Evolutionary conservation across 495 filamentous ascomycete genomes (phyloP), one percentile per base, ranked within the genome.

Genomic region (Mycothermus thermophilus): DNA sequence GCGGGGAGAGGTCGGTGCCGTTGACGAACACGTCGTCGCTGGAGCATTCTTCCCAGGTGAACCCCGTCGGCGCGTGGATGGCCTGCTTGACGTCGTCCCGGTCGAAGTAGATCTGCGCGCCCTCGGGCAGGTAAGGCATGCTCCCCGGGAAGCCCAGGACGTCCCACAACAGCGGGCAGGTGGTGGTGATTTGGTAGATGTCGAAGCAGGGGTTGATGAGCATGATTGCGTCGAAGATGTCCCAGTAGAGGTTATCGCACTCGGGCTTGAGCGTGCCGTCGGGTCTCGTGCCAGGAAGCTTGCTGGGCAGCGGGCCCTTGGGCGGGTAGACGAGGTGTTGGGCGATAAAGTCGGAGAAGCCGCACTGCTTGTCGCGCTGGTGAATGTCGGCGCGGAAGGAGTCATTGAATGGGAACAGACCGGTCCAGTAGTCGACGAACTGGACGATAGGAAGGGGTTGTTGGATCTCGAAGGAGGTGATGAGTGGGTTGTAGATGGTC

Each of bases 191-290:
- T 37, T 83, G 74, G 56, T 87, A 88, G 29, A 79, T 60, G 60
- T 83, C 74, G 62, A 81, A 90, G 62, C 83, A 88, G 0, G 83
- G 83, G 59, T 88, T 90, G 19, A 79, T 55, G 19, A 59, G 38
- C 15, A 60, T 47, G 12, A 64, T 67, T 17, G 77, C 81, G 11
- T 59, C 50, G 11, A 40, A 38, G 34, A 81, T 69, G 24, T 69
- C 60, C 40, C 65, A 58, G 56, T 64, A 82, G 16, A 79, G 11
- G 41, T 49, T 27, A 32, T 41, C 34, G 54, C 58, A 34, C 47
- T 62, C 42, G 12, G 27, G 19, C 9, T 30, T 33, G 40, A 41
- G 22, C 35, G 48, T 34, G 15, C 47, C 40, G 31, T 41, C 21
- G 5, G 25, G 17, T 30, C 42, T 27, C 17, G 42, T 46, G 17